A percentile compares a stretch with the other conserved stretches of the same genome.
Evolutionary conservation across 495 filamentous ascomycete genomes (phyloP).

Genomic region (Staphylotrichum longicolle): DNA sequence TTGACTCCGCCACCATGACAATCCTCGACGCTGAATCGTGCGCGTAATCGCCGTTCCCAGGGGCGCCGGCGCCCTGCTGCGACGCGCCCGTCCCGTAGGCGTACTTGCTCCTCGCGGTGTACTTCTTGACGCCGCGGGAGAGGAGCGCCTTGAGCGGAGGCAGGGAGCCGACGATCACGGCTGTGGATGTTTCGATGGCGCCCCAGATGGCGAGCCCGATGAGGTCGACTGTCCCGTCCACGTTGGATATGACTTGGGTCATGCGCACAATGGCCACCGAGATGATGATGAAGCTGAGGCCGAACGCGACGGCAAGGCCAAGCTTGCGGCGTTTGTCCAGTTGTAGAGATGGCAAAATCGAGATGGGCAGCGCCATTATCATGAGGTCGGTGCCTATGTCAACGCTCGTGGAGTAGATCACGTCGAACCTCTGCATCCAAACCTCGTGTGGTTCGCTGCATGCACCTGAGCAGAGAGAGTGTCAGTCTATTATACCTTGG

Average conservation of each 20-base stretch:
- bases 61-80: neutral
- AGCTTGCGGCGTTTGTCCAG: slow-evolving; percentile 5
- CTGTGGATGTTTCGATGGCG: slow-evolving; percentile 1
- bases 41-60: neutral
- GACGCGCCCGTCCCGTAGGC: neutral
- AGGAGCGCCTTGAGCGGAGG: slow-evolving; percentile 12
- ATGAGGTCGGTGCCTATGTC: slow-evolving; percentile 10
- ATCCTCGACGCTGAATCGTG: neutral
- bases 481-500: neutral
- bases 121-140: slow-evolving; percentile 9
- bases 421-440: slow-evolving; percentile 10
- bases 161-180: slow-evolving; percentile 8
- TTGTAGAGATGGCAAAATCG: slow-evolving; percentile 5
- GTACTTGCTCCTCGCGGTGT: neutral
- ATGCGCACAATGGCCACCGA: slow-evolving; percentile 9
- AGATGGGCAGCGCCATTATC: slow-evolving; percentile 15
- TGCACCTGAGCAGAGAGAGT: neutral
- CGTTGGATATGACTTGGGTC: neutral
- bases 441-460: neutral
- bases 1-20: slow-evolving; percentile 10
- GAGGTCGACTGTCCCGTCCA: slow-evolving; percentile 3
- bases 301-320: slow-evolving; percentile 12
- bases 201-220: slow-evolving; percentile 16
- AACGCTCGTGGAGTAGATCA: slow-evolving; percentile 2
- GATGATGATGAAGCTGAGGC: slow-evolving; percentile 16